Evolutionary conservation across 768 basidiomycete genomes (phyloP), one percentile per base, ranked within the genome.

Genomic region (Trichaptum fuscoviolaceum): DNA sequence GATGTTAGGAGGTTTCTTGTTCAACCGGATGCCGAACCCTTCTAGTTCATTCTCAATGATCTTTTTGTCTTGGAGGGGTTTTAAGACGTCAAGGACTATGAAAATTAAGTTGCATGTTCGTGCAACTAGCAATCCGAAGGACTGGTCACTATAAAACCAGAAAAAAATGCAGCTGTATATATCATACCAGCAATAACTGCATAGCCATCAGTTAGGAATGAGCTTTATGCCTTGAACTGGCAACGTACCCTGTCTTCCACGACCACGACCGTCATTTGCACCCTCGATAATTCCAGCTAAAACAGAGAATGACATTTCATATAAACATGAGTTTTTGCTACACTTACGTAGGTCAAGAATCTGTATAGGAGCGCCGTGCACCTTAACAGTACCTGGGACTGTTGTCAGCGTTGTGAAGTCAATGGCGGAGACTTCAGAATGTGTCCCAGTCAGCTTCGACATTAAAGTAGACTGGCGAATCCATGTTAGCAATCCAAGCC

Each of bases 31-130:
- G 10, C 96, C 97, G 73, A 99, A 99, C n/a, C 95, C 95, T 82
- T 99, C 97, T 67, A 99, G 79, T 76, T 99, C 97, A 35, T 82
- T 73, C 78, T 98, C 95, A 66, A 99, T 93, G 72, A 97, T 80
- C 66, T 84, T 90, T 73, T 97, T 95, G 81, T 99, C 96, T 26
- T 91, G 92, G 20, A 99, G 86, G n/a, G 97, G 97, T 79, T 99
- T 99, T 36, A 97, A 85, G 27, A 99, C 97, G 73, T 99, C 97
- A 62, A 99, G 86, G 30, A 99, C 92, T 76, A 99, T 99, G 78
- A 99, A 99, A 68, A 99, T 98, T 36, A 99, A 88, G 76, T 98
- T 94, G 77, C 97, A 99, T 57, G 97, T 99, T 67, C 97, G 88
- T 8, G 97, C 96, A 70, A 99, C 97, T 93, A 78, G 30, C 30